These are phyloP conservation scores for Psilocybe cubensis DNA, from an alignment of 768 basidiomycete species.

Conservation along the genomic window DNA sequence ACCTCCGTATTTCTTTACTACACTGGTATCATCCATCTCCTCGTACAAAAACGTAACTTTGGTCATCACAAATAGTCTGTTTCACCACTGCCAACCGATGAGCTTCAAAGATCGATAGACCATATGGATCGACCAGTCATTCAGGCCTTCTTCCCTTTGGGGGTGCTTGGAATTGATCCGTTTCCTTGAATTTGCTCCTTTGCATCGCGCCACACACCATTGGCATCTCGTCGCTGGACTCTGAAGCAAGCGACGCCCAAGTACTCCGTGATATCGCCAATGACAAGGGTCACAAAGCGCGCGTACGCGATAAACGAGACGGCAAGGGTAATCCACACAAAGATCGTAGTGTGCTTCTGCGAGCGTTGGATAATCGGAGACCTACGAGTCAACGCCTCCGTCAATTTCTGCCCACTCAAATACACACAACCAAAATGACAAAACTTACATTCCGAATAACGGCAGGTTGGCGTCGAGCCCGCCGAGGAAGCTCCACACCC, in stretches of 20 bases:
- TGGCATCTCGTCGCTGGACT: conserved; percentile 80
- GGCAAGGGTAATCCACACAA: conserved; percentile 72
- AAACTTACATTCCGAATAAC: conserved; percentile 65
- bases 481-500: conserved; percentile 79
- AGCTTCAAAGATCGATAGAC: no score
- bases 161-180: neutral
- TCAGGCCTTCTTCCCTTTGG: neutral
- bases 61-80: no score
- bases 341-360: conserved; percentile 57
- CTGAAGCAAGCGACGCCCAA: conserved; percentile 96
- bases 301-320: conserved; percentile 73
- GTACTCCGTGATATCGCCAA: conserved; percentile 85
- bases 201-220: conserved; percentile 58
- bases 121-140: no score
- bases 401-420: neutral
- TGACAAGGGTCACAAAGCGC: conserved; percentile 82
- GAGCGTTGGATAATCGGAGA: conserved; percentile 72
- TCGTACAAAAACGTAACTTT: no score
- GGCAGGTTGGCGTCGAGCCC: conserved; percentile 85
- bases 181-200: neutral
- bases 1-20: no score
- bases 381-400: conserved; percentile 31
- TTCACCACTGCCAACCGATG: no score
- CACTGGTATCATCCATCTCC: no score
- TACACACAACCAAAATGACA: conserved; percentile 7